Conservation (phyloP, 139 green algal species). For the Micractinium conductrix region DNA sequence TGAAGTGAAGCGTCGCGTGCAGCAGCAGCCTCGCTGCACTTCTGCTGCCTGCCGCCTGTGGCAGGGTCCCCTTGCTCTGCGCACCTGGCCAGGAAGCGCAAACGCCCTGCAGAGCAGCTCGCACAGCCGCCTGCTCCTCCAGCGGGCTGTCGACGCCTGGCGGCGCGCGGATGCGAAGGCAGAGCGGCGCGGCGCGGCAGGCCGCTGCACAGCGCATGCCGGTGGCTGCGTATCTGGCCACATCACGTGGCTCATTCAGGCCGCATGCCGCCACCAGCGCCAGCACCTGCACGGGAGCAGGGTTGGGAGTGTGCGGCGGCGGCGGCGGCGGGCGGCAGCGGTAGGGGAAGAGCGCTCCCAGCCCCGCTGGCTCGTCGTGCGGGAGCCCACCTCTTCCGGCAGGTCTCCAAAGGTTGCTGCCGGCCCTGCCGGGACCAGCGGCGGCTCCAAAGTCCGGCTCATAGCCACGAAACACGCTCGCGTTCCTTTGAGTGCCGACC, state of each 20-base stretch:
- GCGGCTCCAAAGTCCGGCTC: background rate
- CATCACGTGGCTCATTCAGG: constrained; percentile 14
- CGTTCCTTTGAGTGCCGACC: no score
- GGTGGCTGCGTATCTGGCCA: constrained; percentile 18
- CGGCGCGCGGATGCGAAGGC: background rate
- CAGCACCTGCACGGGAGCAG: constrained; percentile 21
- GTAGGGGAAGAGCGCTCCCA: no score
- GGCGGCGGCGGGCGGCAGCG: background rate
- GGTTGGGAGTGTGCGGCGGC: no score
- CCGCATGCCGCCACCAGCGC: background rate
- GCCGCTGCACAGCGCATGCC: constrained; percentile 4
- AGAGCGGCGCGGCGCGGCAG: constrained; percentile 3
- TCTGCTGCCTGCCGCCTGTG: background rate
- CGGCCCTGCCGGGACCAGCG: background rate
- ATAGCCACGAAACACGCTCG: background rate
- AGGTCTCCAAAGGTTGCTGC: background rate
- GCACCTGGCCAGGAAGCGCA: background rate
- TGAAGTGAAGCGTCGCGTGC: background rate
- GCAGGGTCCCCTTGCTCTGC: background rate
- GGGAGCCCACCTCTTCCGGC: constrained; percentile 16
- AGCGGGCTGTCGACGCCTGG: no score
- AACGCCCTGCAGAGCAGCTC: background rate
- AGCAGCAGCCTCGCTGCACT: background rate
- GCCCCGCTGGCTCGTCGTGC: no score
- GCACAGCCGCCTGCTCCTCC: constrained; percentile 14